Evolutionary conservation across 176 grass and related monocot species (phyloP), one percentile per base, ranked within the genome.

Genomic region (Zea mays): DNA sequence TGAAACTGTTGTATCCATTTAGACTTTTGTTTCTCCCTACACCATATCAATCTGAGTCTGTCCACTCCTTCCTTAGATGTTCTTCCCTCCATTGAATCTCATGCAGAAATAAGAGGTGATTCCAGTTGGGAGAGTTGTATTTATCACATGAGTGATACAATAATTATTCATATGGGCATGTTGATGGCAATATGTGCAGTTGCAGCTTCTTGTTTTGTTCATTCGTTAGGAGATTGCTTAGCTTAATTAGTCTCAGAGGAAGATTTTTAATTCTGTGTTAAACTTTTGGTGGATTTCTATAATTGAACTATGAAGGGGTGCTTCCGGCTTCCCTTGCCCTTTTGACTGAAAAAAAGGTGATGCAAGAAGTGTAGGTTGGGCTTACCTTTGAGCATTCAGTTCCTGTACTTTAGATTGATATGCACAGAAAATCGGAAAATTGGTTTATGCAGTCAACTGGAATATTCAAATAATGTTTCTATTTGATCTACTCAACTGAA

Each of bases 391-490:
- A 52, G 27, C 55, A 51, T 77, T 62, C 54, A 62, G 73, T 69
- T 84, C 52, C 43, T 69, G 48, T 37, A 47, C 43, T 47, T 66
- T 65, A 52, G 79, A 79, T 34, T 16, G 35, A 73, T 67, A 58
- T 52, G 39, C 57, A 68, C 12, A 0, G 3, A 77, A 36, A 38
- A 49, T 21, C 41, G 37, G 62, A 62, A 21, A 62, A 62, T 62
- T 47, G 42, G 12, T 60, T 55, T 37, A n/a, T 19, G 3, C 9
- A 45, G 41, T 68, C 63, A 86, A 76, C 20, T 70, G 66, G 55
- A 41, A 54, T 86, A 86, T 1, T 65, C 12, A 64, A 72, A 77
- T 77, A 4, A 2, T 71, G 79, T 69, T 76, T 37, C 6, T 36
- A 44, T 52, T 83, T 27, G 27, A 27, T 27, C 15, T 83, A 69